Base-by-base conservation (phyloP, 352 stramenopile genomes). In the Globisporangium ultimum region DNA sequence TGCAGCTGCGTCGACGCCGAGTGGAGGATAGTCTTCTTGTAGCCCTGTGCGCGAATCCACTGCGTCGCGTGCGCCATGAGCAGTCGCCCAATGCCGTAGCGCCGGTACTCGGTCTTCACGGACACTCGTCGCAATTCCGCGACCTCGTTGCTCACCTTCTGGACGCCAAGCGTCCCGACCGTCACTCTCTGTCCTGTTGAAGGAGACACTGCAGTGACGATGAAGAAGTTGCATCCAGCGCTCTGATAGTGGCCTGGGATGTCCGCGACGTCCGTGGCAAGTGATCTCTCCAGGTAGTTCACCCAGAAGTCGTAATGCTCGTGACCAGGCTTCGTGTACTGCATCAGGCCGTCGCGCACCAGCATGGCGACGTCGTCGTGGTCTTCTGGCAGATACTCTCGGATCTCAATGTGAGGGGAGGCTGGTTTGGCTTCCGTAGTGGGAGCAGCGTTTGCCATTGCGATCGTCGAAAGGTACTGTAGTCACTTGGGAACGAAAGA, bases 231-330 rank as follows among this genome's bases (percentile, higher is more conserved):
- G 17, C 28, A 55, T 10, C 49, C 49, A 7, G 24, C 12, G 10
- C 21, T 45, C 13, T 36, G 20, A 34, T 63, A 63, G 13, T 47
- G n/a, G 17, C 34, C 48, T 0, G 49, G 20, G 18, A 63, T 58
- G 24, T 63, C 56, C 4, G 56, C 56, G 15, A 63, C 10, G n/a
- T 63, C 55, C 17, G 55, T 45, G 22, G 24, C 4, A 11, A 61
- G 42, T n/a, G 43, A n/a, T 24, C 22, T 43, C 34, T 53, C n/a
- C 8, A 61, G 8, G 32, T 61, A 61, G 14, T 15, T 21, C 10
- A 46, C 17, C 24, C 28, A 54, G n/a, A 53, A 42, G 2, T 42
- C 32, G 32, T 46, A 41, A 13, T 22, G 18, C 48, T 20, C 9
- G 20, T 55, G 22, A 38, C 9, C 21, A 13, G 12, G 28, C 2